Evolutionary conservation across 2,329 filamentous ascomycete species (phyloP).

Genomic region (Xylariaceae sp.): DNA sequence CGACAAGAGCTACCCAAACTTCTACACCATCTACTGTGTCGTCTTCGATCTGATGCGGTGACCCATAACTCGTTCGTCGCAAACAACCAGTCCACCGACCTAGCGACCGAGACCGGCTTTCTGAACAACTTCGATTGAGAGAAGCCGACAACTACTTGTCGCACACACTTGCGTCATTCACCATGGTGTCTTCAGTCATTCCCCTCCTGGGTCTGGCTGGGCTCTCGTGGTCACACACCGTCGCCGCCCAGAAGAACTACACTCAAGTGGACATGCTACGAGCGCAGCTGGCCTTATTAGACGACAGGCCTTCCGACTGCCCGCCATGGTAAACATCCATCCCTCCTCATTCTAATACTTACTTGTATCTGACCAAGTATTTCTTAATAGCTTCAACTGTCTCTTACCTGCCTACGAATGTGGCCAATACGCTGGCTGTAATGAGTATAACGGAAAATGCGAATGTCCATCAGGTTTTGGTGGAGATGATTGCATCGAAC

Average conservation of each 20-base stretch:
- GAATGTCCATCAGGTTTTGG: conserved; percentile 89
- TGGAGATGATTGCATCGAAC: conserved; percentile 86
- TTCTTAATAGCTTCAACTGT: conserved; percentile 81
- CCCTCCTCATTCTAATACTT: conserved; percentile 5
- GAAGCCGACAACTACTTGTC: no score
- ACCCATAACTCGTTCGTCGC: no score
- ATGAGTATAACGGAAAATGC: conserved; percentile 87
- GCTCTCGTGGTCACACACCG: conserved; percentile 24
- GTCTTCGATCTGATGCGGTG: no score
- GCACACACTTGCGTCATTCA: conserved; percentile 4
- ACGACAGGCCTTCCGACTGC: conserved; percentile 70
- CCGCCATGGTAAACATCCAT: conserved; percentile 62
- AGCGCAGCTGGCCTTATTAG: conserved; percentile 66
- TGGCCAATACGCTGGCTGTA: conserved; percentile 85
- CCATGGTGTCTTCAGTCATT: conserved; percentile 24
- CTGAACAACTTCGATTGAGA: no score
- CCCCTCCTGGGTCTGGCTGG: conserved; percentile 22
- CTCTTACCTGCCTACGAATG: conserved; percentile 89
- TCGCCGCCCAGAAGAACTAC: conserved; percentile 48
- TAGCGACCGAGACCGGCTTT: no score
- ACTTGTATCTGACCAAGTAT: conserved; percentile 16
- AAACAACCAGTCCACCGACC: conserved; percentile 1
- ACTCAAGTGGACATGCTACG: conserved; percentile 58
- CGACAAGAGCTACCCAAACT: no score
- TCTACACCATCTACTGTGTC: no score